Conservation (phyloP, 2,329 filamentous ascomycete species). For the Fusarium azukiicola region DNA sequence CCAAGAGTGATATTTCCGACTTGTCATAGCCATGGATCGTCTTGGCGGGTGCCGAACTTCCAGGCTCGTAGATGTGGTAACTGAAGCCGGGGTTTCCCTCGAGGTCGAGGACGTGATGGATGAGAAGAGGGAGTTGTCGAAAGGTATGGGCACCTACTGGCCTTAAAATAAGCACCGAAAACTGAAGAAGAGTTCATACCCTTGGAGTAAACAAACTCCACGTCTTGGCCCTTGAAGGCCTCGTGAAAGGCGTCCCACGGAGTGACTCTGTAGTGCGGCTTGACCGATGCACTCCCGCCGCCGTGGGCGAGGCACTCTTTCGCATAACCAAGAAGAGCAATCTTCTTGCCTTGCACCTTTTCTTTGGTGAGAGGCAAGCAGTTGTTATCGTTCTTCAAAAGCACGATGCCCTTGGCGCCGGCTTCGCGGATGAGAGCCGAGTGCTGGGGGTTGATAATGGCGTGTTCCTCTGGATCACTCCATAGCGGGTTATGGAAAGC, state of each 20-base stretch:
- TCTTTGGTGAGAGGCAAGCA: constrained; percentile 75
- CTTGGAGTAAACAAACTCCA: constrained; percentile 55
- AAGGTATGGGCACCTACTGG: constrained; percentile 53
- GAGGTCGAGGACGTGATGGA: constrained; percentile 54
- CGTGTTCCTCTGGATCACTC: constrained; percentile 50
- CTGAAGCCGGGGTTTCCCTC: constrained; percentile 60
- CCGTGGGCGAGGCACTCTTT: constrained; percentile 60
- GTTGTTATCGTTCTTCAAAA: constrained; percentile 81
- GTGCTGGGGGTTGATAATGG: constrained; percentile 58
- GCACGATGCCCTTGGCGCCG: constrained; percentile 76
- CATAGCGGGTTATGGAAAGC: constrained; percentile 53
- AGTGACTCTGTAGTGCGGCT: constrained; percentile 61
- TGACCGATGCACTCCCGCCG: constrained; percentile 62
- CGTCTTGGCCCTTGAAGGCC: constrained; percentile 49
- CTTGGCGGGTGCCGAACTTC: constrained; percentile 50
- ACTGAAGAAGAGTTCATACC: constrained; percentile 21
- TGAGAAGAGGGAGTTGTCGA: constrained; percentile 48
- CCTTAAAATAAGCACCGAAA: constrained; percentile 2
- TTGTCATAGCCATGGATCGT: constrained; percentile 50
- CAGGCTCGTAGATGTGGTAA: constrained; percentile 54
- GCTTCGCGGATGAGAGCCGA: constrained; percentile 55
- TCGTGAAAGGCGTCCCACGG: constrained; percentile 59
- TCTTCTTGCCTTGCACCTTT: constrained; percentile 56
- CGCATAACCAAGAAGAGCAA: constrained; percentile 60
- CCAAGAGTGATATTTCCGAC: constrained; percentile 51